phyloP scores from a whole-genome alignment of 2,329 filamentous ascomycete genomes.

The Cladosporium sp. region DNA sequence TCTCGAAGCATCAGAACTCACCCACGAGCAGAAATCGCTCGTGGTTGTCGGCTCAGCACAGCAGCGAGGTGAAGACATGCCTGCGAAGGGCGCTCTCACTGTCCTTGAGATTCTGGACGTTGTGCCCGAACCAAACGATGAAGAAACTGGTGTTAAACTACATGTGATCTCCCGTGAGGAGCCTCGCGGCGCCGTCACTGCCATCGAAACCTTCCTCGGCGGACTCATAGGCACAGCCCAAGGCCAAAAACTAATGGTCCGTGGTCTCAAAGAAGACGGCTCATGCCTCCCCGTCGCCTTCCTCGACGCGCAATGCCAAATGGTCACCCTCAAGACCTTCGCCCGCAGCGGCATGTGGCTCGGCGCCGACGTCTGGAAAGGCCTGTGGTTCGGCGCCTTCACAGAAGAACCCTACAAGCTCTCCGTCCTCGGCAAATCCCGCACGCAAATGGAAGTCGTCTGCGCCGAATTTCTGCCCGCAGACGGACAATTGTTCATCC shows the following conservation, averaged over 20 bases:
- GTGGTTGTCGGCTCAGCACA: slow-evolving; percentile 83
- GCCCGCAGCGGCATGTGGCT: slow-evolving; percentile 81
- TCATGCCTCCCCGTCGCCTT: slow-evolving; percentile 92
- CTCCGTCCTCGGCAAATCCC: slow-evolving; percentile 86
- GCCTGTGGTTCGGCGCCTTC: slow-evolving; percentile 94
- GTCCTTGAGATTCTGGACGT: slow-evolving; percentile 91
- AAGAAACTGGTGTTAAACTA: slow-evolving; percentile 81
- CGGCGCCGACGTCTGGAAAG: slow-evolving; percentile 87
- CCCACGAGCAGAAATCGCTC: slow-evolving; percentile 79
- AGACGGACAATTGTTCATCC: slow-evolving; percentile 71
- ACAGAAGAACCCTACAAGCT: slow-evolving; percentile 97
- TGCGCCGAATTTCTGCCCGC: slow-evolving; percentile 87
- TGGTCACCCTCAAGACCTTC: slow-evolving; percentile 80
- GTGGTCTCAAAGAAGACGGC: slow-evolving; percentile 92
- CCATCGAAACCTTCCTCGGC: slow-evolving; percentile 74
- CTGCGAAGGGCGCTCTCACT: slow-evolving; percentile 79
- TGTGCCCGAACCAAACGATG: slow-evolving; percentile 80
- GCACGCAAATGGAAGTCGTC: slow-evolving; percentile 73
- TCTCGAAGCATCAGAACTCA: slow-evolving; percentile 87
- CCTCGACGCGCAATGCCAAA: slow-evolving; percentile 95
- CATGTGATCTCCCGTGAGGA: slow-evolving; percentile 88
- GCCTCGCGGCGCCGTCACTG: slow-evolving; percentile 88
- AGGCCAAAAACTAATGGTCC: slow-evolving; percentile 95
- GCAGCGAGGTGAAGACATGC: slow-evolving; percentile 85
- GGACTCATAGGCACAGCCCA: slow-evolving; percentile 88